These are phyloP conservation scores for Sordaria brevicollis DNA, from an alignment of 495 filamentous ascomycete species.

Conservation along the genomic window DNA sequence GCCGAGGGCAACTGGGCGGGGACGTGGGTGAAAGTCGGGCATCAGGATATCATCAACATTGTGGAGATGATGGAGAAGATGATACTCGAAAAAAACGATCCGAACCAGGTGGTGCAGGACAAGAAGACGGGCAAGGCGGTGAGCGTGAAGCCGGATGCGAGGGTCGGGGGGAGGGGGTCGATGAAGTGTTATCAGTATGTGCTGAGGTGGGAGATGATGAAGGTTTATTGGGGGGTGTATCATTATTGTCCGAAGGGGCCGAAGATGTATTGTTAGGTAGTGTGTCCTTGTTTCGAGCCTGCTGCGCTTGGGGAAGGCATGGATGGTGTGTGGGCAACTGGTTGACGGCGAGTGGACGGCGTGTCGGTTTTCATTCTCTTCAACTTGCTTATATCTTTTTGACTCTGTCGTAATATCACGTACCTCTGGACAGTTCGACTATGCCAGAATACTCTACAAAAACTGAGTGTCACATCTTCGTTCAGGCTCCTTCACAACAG, in stretches of 20 bases:
- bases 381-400: no score
- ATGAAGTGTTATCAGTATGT: neutral
- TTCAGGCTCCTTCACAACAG: no score
- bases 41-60: neutral
- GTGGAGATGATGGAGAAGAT: neutral
- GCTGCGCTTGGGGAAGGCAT: no score
- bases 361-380: no score
- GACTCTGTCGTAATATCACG: no score
- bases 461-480: no score
- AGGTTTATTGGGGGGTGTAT: neutral
- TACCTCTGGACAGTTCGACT: no score
- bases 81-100: neutral
- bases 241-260: neutral
- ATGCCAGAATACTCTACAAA: no score
- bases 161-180: neutral
- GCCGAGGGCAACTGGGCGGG: neutral
- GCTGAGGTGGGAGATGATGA: neutral
- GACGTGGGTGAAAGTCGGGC: neutral
- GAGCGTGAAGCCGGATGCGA: neutral
- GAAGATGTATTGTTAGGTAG: no score
- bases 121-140: neutral
- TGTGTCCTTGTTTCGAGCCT: no score
- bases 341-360: no score
- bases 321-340: no score
- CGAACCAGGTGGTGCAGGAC: neutral